A percentile compares a stretch with the other conserved stretches of the same genome.
phyloP scores from a whole-genome alignment of 1,284 basidiomycete species.

The Puccinia brachypodii region DNA sequence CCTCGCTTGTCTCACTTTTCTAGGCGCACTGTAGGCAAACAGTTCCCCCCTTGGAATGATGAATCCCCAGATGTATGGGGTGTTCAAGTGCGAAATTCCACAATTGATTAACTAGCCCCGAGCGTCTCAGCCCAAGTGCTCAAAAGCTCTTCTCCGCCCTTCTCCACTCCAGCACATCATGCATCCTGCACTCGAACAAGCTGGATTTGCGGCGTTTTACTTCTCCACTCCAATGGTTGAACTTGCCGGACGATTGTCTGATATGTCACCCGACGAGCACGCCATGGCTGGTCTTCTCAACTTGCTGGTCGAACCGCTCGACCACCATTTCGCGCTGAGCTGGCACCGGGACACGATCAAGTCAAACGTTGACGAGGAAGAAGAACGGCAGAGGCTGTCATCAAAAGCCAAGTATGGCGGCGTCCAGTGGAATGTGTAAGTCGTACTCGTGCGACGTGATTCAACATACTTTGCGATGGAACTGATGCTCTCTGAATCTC shows the following conservation, averaged over 20 bases:
- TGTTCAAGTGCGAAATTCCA: slow-evolving; percentile 5
- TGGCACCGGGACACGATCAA: slow-evolving; percentile 43
- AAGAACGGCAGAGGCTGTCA: not conserved
- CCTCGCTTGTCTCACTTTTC: not conserved
- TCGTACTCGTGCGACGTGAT: not conserved
- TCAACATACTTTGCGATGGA: not conserved
- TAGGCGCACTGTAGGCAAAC: slow-evolving; percentile 39
- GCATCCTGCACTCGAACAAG: slow-evolving; percentile 23
- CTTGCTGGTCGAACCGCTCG: slow-evolving; percentile 20
- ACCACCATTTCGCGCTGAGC: slow-evolving; percentile 24
- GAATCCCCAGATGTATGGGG: slow-evolving; percentile 29
- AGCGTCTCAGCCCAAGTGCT: not conserved
- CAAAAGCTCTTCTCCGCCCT: not conserved
- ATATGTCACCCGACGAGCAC: not conserved
- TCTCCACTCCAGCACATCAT: slow-evolving; percentile 25
- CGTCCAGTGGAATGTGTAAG: slow-evolving; percentile 41
- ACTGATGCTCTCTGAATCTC: not conserved
- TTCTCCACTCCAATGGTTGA: slow-evolving; percentile 27
- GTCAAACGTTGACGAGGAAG: slow-evolving; percentile 19
- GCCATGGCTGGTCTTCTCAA: slow-evolving; percentile 26
- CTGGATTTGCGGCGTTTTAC: slow-evolving; percentile 20
- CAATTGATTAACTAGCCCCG: not conserved
- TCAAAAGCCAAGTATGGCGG: slow-evolving; percentile 18
- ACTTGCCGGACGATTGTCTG: not conserved
- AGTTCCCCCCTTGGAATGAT: slow-evolving; percentile 41